A percentile compares a stretch with the other conserved stretches of the same genome.
phyloP scores from a whole-genome alignment of 2,329 filamentous ascomycete species.

The Acrocalymma vagum region DNA sequence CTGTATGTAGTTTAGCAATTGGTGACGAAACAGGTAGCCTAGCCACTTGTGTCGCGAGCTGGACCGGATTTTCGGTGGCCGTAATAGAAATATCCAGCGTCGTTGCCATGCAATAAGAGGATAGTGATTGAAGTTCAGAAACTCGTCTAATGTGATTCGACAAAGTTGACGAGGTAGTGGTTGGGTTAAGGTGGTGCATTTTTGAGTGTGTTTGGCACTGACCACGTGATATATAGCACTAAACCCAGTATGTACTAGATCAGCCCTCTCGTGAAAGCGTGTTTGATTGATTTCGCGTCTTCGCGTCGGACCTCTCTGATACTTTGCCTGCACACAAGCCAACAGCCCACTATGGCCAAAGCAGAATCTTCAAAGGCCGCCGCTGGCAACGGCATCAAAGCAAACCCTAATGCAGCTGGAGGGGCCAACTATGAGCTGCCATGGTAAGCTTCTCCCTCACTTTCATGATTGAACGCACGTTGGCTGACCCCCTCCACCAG shows the following conservation, averaged over 20 bases:
- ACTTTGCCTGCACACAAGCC: constrained; percentile 20
- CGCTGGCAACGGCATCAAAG: constrained; percentile 52
- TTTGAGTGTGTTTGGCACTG: neutral
- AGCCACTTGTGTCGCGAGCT: too few relatives aligned
- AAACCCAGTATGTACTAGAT: constrained; percentile 10
- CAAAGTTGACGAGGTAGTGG: too few relatives aligned
- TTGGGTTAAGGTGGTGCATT: too few relatives aligned
- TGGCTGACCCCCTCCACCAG: constrained; percentile 58
- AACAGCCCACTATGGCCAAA: constrained; percentile 51
- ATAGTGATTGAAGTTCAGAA: too few relatives aligned
- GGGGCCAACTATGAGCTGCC: constrained; percentile 75
- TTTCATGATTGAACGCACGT: neutral
- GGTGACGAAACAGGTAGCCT: too few relatives aligned
- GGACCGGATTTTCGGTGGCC: too few relatives aligned
- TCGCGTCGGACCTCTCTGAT: constrained; percentile 29
- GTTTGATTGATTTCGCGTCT: constrained; percentile 25
- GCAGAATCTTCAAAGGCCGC: constrained; percentile 60
- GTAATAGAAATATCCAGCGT: too few relatives aligned
- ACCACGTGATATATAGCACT: too few relatives aligned
- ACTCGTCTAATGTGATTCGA: too few relatives aligned
- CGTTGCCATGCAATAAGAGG: too few relatives aligned
- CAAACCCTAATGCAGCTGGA: constrained; percentile 49
- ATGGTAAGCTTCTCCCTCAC: constrained; percentile 63
- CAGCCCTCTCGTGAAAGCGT: constrained; percentile 27
- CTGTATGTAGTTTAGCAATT: too few relatives aligned